These are phyloP conservation scores for Candida fluviatilis DNA, from an alignment of 805 yeast species.

Conservation along the genomic window DNA sequence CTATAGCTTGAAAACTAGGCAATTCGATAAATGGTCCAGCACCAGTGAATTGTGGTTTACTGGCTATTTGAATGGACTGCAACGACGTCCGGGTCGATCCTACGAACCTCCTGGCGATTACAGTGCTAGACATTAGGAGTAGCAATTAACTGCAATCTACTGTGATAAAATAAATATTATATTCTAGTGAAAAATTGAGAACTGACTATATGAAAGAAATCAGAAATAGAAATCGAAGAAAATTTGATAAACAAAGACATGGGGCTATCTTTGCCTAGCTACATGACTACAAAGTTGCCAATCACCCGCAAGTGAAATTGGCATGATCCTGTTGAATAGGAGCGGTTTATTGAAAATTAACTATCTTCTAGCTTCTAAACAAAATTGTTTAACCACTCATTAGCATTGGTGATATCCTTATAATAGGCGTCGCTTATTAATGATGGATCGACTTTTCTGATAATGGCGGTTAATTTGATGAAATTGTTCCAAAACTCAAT, in stretches of 20 bases:
- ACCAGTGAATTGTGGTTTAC: conserved; percentile 25
- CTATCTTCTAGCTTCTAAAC: conserved; percentile 9
- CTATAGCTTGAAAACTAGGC: conserved; percentile 39
- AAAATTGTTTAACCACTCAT: conserved; percentile 25
- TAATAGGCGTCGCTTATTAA: conserved; percentile 22
- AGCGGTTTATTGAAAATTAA: neutral
- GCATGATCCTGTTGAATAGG: neutral
- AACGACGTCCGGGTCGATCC: neutral
- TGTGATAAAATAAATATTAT: too few relatives aligned
- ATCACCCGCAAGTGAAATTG: too few relatives aligned
- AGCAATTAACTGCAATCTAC: neutral
- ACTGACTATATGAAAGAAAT: too few relatives aligned
- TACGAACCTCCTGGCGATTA: neutral
- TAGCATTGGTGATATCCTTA: conserved; percentile 22
- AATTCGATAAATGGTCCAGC: conserved; percentile 44
- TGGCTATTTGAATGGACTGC: conserved; percentile 1
- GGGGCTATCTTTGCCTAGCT: too few relatives aligned
- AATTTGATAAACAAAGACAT: too few relatives aligned
- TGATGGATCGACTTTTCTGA: conserved; percentile 22
- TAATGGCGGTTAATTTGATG: conserved; percentile 20
- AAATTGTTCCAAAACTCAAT: conserved; percentile 34
- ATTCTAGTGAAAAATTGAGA: too few relatives aligned
- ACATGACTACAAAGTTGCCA: too few relatives aligned
- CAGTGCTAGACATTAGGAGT: neutral
- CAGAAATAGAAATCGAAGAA: too few relatives aligned